phyloP scores from a whole-genome alignment of 257 asterid species.

The Prunella vulgaris region DNA sequence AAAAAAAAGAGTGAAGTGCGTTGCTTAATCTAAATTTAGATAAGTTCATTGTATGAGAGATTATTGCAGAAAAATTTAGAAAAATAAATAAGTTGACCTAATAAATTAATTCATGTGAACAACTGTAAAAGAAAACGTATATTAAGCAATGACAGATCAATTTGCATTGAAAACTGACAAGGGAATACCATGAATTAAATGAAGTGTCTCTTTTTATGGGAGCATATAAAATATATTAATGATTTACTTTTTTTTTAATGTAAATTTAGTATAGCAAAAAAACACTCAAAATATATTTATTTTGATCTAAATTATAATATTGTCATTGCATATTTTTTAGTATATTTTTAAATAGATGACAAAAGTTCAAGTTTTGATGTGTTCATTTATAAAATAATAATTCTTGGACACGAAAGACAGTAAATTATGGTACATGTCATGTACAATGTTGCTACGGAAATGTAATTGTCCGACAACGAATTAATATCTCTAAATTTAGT shows the following conservation, averaged over 20 bases:
- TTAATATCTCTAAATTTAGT: not conserved
- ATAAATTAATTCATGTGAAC: conserved; percentile 22
- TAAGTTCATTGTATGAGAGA: conserved; percentile 25
- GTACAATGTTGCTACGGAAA: conserved; percentile 24
- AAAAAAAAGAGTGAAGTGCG: not conserved
- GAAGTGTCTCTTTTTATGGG: not conserved
- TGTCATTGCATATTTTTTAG: too few species aligned
- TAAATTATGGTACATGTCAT: not conserved
- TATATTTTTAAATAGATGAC: not conserved
- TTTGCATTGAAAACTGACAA: conserved; percentile 18
- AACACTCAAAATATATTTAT: too few species aligned
- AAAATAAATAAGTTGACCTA: not conserved
- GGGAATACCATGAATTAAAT: conserved; percentile 3
- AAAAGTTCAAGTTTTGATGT: not conserved
- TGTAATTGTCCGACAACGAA: conserved; percentile 1
- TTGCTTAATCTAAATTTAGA: conserved; percentile 10
- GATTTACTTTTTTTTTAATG: not conserved
- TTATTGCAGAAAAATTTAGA: not conserved
- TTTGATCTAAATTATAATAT: too few species aligned
- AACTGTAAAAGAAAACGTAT: conserved; percentile 14
- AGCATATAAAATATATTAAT: not conserved
- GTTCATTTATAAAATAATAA: not conserved
- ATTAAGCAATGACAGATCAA: conserved; percentile 27
- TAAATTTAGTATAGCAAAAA: not conserved
- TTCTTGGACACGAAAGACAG: not conserved